phyloP scores from a whole-genome alignment of 495 filamentous ascomycete genomes.

The Penicillium antarcticum region DNA sequence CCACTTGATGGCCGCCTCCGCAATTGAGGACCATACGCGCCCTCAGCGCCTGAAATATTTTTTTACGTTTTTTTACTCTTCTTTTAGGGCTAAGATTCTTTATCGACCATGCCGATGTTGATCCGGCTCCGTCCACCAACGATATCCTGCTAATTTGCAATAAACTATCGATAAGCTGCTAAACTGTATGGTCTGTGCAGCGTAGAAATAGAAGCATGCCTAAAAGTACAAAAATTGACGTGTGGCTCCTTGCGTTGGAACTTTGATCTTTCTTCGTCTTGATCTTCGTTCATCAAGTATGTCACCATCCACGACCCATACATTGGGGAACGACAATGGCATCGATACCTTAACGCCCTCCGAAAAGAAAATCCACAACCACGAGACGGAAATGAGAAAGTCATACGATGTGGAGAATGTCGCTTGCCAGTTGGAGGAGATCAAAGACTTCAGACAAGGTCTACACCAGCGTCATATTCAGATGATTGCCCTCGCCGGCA shows the following conservation, averaged over 20 bases:
- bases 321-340: not conserved
- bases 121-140: too few relatives aligned
- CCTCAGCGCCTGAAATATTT: too few relatives aligned
- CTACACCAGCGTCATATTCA: constrained; percentile 26
- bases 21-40: too few relatives aligned
- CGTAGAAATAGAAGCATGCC: not conserved
- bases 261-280: not conserved
- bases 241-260: too few relatives aligned
- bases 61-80: too few relatives aligned
- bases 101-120: too few relatives aligned
- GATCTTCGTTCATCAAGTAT: not conserved
- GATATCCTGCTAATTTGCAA: too few relatives aligned
- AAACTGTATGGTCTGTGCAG: not conserved
- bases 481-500: constrained; percentile 43
- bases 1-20: too few relatives aligned
- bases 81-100: too few relatives aligned
- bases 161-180: not conserved
- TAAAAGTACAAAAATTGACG: not conserved
- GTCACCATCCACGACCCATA: not conserved
- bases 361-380: not conserved
- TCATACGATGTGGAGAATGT: not conserved
- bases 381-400: constrained; percentile 5
- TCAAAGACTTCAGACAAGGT: constrained; percentile 7
- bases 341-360: not conserved
- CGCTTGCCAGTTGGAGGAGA: constrained; percentile 6